phyloP scores from a whole-genome alignment of 2,329 filamentous ascomycete genomes.

The Dactylellina drechsleri region DNA sequence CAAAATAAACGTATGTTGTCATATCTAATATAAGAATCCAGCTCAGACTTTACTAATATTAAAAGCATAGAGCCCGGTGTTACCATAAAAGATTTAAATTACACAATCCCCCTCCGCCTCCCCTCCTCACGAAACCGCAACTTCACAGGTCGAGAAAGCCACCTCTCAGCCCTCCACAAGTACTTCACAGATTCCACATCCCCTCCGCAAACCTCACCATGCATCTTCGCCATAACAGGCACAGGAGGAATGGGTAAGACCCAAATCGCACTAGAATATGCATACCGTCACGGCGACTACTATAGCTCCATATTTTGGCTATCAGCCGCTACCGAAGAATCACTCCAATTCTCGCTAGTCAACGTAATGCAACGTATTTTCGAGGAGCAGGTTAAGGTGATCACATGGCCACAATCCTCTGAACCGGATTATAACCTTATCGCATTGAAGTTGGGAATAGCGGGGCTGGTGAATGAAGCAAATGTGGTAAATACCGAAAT shows the following conservation, averaged over 20 bases:
- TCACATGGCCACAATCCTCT: neutral
- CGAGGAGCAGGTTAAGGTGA: slow-evolving; percentile 8
- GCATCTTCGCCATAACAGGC: slow-evolving; percentile 12
- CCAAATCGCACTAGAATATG: slow-evolving; percentile 57
- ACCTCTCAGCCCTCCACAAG: slow-evolving; percentile 5
- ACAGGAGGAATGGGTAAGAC: slow-evolving; percentile 56
- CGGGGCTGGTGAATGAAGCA: slow-evolving; percentile 2
- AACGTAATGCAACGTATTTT: slow-evolving; percentile 16
- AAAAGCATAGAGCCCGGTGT: neutral
- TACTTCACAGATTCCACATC: neutral
- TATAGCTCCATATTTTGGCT: slow-evolving; percentile 58
- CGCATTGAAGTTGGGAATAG: slow-evolving; percentile 27
- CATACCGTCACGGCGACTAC: slow-evolving; percentile 35
- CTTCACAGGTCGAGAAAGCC: slow-evolving; percentile 17
- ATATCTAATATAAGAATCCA: neutral
- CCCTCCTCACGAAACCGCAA: slow-evolving; percentile 10
- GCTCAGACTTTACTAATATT: neutral
- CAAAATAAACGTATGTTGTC: neutral
- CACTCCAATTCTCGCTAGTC: neutral
- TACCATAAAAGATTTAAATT: neutral
- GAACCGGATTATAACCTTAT: slow-evolving; percentile 14
- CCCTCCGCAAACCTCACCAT: neutral
- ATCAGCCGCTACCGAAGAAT: slow-evolving; percentile 35
- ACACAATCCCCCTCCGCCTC: slow-evolving; percentile 17
- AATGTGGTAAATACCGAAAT: neutral